These are phyloP conservation scores for Schizopora paradoxa DNA, from an alignment of 1,284 basidiomycete species.

Conservation along the genomic window DNA sequence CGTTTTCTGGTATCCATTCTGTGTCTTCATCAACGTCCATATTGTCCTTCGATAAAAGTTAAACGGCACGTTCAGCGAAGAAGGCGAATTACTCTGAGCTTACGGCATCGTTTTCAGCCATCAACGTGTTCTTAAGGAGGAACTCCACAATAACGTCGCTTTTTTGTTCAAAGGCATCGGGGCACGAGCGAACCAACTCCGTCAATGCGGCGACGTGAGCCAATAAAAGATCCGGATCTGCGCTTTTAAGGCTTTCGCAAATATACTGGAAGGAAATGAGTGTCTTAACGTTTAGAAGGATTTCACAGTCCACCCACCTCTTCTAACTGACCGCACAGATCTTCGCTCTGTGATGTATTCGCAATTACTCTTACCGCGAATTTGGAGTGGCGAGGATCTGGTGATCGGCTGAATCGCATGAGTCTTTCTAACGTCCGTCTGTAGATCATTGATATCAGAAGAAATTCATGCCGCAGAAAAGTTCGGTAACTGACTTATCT, in stretches of 20 bases:
- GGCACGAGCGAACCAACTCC: conserved; percentile 68
- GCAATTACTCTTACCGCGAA: conserved; percentile 81
- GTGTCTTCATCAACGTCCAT: conserved; percentile 51
- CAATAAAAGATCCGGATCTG: conserved; percentile 50
- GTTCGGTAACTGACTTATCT: conserved; percentile 57
- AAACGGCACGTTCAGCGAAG: conserved; percentile 1
- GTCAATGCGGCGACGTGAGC: conserved; percentile 68
- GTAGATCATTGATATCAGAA: conserved; percentile 1
- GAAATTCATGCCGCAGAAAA: conserved; percentile 9
- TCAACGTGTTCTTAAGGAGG: conserved; percentile 70
- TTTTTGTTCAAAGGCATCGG: conserved; percentile 70
- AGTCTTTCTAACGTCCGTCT: conserved; percentile 68
- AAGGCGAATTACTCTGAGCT: conserved; percentile 21
- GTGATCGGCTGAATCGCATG: conserved; percentile 53
- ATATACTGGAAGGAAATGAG: conserved; percentile 43
- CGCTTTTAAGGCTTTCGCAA: conserved; percentile 45
- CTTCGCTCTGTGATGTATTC: conserved; percentile 47
- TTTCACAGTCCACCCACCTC: conserved; percentile 45
- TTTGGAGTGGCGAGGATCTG: conserved; percentile 73
- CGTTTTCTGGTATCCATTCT: conserved; percentile 72
- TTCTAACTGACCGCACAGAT: conserved; percentile 50
- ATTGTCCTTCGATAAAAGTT: conserved; percentile 26
- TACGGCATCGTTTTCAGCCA: conserved; percentile 48
- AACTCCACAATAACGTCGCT: conserved; percentile 70
- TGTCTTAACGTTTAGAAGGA: conserved; percentile 4